These are phyloP conservation scores for Talaromyces pinophilus DNA, from an alignment of 2,329 filamentous ascomycete species.

Conservation along the genomic window DNA sequence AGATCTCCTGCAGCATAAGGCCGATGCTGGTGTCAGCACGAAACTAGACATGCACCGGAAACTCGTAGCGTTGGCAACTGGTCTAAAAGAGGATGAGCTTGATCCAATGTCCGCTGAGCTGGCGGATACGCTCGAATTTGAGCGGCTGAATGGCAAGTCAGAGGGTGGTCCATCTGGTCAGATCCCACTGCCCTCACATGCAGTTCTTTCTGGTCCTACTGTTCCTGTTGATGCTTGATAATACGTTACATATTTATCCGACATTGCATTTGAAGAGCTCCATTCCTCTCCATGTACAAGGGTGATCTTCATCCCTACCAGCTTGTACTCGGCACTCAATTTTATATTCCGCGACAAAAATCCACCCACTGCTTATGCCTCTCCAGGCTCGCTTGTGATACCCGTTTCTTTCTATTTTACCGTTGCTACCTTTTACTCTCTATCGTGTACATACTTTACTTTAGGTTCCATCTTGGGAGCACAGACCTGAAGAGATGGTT, in stretches of 20 bases:
- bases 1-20: constrained; percentile 47
- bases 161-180: constrained; percentile 34
- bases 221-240: constrained; percentile 37
- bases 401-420: constrained; percentile 28
- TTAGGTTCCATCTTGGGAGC: not conserved
- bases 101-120: constrained; percentile 51
- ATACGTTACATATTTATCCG: not conserved
- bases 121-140: constrained; percentile 48
- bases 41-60: constrained; percentile 51
- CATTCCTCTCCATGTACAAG: not conserved
- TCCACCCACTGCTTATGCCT: not conserved
- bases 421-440: not conserved
- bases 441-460: not conserved
- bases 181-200: constrained; percentile 27
- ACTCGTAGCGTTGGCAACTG: constrained; percentile 50
- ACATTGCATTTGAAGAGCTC: not conserved
- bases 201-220: constrained; percentile 30
- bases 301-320: not conserved
- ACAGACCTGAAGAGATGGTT: not conserved
- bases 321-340: constrained; percentile 5
- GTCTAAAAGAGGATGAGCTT: constrained; percentile 50
- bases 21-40: constrained; percentile 49
- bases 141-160: constrained; percentile 41
- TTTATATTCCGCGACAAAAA: not conserved
- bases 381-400: constrained; percentile 30